phyloP scores from a whole-genome alignment of 768 basidiomycete genomes.

The Boletus rubescentipes region DNA sequence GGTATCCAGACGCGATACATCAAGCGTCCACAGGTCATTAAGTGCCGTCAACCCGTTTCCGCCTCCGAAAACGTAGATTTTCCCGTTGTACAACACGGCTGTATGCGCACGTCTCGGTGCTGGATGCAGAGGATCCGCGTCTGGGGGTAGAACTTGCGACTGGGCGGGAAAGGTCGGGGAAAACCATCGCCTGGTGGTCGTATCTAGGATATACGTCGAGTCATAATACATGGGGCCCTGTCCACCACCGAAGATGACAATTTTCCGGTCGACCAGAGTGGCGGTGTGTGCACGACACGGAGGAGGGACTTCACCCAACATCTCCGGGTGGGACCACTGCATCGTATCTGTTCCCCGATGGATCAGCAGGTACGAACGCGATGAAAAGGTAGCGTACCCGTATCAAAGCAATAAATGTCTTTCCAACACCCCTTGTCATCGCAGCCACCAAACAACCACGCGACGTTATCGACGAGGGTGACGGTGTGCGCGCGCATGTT shows the following conservation, averaged over 20 bases:
- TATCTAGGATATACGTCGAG: conserved; percentile 80
- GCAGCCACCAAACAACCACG: conserved; percentile 90
- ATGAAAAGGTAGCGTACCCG: conserved; percentile 44
- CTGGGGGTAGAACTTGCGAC: conserved; percentile 2
- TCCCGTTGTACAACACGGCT: conserved; percentile 66
- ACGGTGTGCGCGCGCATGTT: conserved; percentile 81
- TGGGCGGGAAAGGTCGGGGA: conserved; percentile 39
- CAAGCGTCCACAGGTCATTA: conserved; percentile 87
- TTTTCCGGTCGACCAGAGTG: conserved; percentile 75
- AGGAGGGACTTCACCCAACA: conserved; percentile 74
- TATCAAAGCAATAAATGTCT: conserved; percentile 85
- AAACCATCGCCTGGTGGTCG: conserved; percentile 65
- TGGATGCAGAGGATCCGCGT: conserved; percentile 36
- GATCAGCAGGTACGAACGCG: background rate
- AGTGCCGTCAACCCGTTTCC: conserved; percentile 89
- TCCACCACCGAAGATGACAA: conserved; percentile 87
- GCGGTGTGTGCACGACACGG: conserved; percentile 88
- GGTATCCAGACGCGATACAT: conserved; percentile 50
- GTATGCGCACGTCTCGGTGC: conserved; percentile 86
- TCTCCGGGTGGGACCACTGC: conserved; percentile 82
- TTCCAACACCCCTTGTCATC: conserved; percentile 74
- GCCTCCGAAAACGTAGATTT: conserved; percentile 89
- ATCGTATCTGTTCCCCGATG: conserved; percentile 62
- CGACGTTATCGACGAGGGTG: conserved; percentile 76
- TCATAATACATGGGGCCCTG: conserved; percentile 82